Evolutionary conservation across 2,329 filamentous ascomycete genomes (phyloP), one percentile per base, ranked within the genome.

Genomic region (Sporothrix globosa): DNA sequence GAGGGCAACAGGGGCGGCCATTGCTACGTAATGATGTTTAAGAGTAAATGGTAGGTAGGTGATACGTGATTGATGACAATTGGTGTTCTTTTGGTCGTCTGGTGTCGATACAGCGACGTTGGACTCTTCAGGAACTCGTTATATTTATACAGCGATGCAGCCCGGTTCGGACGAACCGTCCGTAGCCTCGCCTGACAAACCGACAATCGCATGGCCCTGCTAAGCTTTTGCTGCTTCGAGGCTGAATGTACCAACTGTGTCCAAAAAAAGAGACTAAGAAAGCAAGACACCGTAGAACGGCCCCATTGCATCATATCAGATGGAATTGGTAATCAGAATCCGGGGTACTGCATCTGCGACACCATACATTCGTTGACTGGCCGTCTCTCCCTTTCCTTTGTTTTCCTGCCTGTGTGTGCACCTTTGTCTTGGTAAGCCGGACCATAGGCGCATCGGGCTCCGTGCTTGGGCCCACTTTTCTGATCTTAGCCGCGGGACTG

Each of bases 1-100:
- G 69, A 83, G 78, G 56, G 78, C 74, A 30, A 77, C 73, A 56
- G 74, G 75, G 56, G 61, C 44, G 24, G 61, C 1, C 63, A 67
- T 67, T 41, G 27, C 27, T 30, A n/a, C n/a, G n/a, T n/a, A n/a
- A n/a, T 13, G 50, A 41, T 14, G 17, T 21, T 54, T 54, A 4
- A 4, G 54, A 3, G 27, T 30, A 34, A 9, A 34, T 34, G 3
- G 54, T 58, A 14, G 9, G 17, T 19, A 34, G 5, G 27, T 39
- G 14, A 10, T 39, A n/a, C 19, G 14, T 17, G 14, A 13, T 48
- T 14, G 19, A 48, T 17, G 14, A 4, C 34, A 34, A 34, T 1
- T 7, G 34, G 9, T 34, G 34, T 34, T 34, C 9, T 46, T 13
- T 46, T 46, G 44, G 14, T 2, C 17, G 44, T 48, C 11, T 46